Conservation (phyloP, 2,329 filamentous ascomycete genomes). For the Hypoxylon sp. region DNA sequence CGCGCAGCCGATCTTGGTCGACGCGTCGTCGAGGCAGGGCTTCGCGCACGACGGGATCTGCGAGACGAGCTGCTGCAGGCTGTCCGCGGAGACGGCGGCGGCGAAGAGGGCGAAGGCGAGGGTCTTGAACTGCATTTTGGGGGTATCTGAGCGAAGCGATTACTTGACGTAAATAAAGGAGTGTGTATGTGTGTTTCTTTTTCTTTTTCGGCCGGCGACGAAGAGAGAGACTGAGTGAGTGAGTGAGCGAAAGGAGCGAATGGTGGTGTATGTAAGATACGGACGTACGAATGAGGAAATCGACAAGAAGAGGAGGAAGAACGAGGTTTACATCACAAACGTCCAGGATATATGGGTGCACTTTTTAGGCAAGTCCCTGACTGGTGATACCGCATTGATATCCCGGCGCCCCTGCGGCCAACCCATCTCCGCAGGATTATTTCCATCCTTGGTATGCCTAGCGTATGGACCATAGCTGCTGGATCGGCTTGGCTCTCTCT, state of each 20-base stretch:
- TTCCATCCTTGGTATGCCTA: conserved; percentile 23
- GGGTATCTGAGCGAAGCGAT: neutral
- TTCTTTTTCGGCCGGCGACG: conserved; percentile 34
- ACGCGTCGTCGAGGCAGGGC: conserved; percentile 53
- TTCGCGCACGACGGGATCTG: conserved; percentile 57
- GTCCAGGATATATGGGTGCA: conserved; percentile 9
- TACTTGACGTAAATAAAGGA: conserved; percentile 21
- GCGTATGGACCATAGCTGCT: conserved; percentile 8
- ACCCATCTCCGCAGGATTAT: conserved; percentile 31
- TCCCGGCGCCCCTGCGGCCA: conserved; percentile 20
- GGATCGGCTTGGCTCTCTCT: conserved; percentile 23
- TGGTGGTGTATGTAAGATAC: neutral
- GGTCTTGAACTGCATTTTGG: conserved; percentile 52
- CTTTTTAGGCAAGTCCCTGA: conserved; percentile 11
- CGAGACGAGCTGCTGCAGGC: conserved; percentile 45
- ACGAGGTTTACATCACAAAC: conserved; percentile 28
- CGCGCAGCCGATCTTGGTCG: conserved; percentile 52
- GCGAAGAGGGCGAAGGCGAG: conserved; percentile 46
- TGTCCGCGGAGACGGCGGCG: conserved; percentile 44
- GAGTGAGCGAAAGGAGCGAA: conserved; percentile 12
- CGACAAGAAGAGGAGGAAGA: conserved; percentile 4
- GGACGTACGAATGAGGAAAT: conserved; percentile 4
- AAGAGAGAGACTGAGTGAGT: conserved; percentile 1
- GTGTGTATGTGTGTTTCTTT: too few relatives aligned
- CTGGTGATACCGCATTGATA: conserved; percentile 3